Base-by-base conservation (phyloP, 768 basidiomycete species). In the Suillus lakei region DNA sequence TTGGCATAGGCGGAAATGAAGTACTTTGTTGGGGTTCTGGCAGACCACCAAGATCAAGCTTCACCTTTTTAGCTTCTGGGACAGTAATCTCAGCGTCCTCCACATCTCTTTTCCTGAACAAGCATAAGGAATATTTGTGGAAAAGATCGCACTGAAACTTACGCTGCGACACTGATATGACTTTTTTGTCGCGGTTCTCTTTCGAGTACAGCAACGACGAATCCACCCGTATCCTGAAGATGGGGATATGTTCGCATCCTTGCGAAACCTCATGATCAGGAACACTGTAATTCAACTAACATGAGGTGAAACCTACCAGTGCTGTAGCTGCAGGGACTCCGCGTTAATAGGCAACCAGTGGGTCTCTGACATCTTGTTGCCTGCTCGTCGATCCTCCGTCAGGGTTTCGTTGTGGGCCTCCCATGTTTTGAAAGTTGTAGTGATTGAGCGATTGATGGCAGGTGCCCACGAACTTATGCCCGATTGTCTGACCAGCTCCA, bases 201-300 rank as follows among this genome's bases (percentile, higher is more conserved):
- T 73, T 91, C 85, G 41, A 98, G 76, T 0, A 98, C 91, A 13
- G 95, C 95, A n/a, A 99, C 89, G 73, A 98, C 99, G 79, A 99
- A 99, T 0, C 96, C 98, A 3, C 98, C 98, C 0, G 96, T 94
- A 72, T 99, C 93, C 77, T 99, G 98, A 10, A 98, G 80, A 74
- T 99, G 96, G 2, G 98, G 96, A 73, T 97, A 93, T 67, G 99
- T 87, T 44, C 98, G 86, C 76, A 98, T 79, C 70, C 96, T 98
- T 41, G 41, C 2, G 21, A 61, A 30, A 36, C 9, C 5, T 39
- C 18, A 5, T 26, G 16, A 16, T 58, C 56, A 58, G 38, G 16
- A 0, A 39, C 36, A 9, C 18, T 12, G 30, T 9, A 43, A 48
- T 21, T n/a, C n/a, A n/a, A n/a, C 26, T 48, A n/a, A 10, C 3